phyloP scores from a whole-genome alignment of 1,284 basidiomycete genomes.

The Trichosporon coremiiforme region DNA sequence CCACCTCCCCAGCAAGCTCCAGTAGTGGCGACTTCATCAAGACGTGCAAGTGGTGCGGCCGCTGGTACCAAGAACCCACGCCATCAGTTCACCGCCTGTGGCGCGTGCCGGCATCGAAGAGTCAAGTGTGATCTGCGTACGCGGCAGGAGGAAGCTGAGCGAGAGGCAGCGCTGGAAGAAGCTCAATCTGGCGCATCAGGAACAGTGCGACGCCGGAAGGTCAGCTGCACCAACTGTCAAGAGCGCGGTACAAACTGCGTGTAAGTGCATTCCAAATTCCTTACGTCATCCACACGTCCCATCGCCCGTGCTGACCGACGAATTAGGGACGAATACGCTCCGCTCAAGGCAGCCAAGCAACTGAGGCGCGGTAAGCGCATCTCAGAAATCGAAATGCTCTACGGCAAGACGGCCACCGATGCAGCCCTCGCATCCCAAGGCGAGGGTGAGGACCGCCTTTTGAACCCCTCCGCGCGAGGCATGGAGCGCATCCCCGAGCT shows the following conservation, averaged over 20 bases:
- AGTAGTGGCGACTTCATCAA: not conserved
- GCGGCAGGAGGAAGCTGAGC: conserved; percentile 45
- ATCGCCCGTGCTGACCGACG: not conserved
- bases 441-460: conserved; percentile 29
- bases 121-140: conserved; percentile 55
- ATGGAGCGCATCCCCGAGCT: conserved; percentile 60
- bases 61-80: conserved; percentile 63
- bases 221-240: conserved; percentile 78
- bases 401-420: conserved; percentile 43
- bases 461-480: conserved; percentile 31
- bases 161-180: conserved; percentile 24
- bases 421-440: conserved; percentile 40
- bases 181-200: conserved; percentile 17
- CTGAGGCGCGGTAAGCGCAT: conserved; percentile 77
- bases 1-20: not conserved
- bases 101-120: conserved; percentile 82
- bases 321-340: conserved; percentile 75
- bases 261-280: conserved; percentile 59
- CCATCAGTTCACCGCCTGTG: conserved; percentile 83
- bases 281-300: not conserved
- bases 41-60: not conserved
- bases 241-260: conserved; percentile 83
- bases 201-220: conserved; percentile 28
- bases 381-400: conserved; percentile 68
- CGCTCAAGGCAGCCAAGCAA: conserved; percentile 81